phyloP scores from a whole-genome alignment of 345 rosid species.

The Mercurialis annua region DNA sequence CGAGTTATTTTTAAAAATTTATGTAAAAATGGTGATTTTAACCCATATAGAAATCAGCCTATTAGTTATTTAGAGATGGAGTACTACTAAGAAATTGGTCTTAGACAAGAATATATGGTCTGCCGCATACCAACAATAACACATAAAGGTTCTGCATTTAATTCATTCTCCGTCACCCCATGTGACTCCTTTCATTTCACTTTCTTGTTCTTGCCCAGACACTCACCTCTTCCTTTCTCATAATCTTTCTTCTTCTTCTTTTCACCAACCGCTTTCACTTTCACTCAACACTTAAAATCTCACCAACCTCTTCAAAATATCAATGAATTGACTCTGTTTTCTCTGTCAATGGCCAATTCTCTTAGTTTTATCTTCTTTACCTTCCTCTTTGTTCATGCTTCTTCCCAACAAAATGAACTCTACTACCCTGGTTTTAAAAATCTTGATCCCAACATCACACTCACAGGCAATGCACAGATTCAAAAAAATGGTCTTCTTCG shows the following conservation, averaged over 20 bases:
- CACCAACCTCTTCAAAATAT: not conserved
- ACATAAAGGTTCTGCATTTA: not conserved
- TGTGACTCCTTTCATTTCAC: not conserved
- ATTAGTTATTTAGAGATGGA: too few species aligned
- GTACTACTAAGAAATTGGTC: too few species aligned
- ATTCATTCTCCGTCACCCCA: not conserved
- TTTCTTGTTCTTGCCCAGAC: not conserved
- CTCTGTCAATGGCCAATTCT: constrained; percentile 22
- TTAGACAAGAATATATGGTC: too few species aligned
- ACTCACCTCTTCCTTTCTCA: not conserved
- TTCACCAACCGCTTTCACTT: not conserved
- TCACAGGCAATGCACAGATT: constrained; percentile 21
- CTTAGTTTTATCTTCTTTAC: constrained; percentile 7
- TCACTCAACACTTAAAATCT: not conserved
- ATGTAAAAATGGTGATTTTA: too few species aligned
- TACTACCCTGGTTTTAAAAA: constrained; percentile 49
- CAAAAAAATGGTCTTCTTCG: constrained; percentile 20
- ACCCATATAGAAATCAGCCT: too few species aligned
- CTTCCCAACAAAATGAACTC: constrained; percentile 33
- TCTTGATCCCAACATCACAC: constrained; percentile 12
- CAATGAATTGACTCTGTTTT: not conserved
- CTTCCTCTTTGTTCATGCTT: constrained; percentile 29
- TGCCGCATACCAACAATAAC: too few species aligned
- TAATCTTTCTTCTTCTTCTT: not conserved
- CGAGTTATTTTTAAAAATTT: too few species aligned